These are phyloP conservation scores for Russula griseocarnosa DNA, from an alignment of 768 basidiomycete species.

Conservation along the genomic window DNA sequence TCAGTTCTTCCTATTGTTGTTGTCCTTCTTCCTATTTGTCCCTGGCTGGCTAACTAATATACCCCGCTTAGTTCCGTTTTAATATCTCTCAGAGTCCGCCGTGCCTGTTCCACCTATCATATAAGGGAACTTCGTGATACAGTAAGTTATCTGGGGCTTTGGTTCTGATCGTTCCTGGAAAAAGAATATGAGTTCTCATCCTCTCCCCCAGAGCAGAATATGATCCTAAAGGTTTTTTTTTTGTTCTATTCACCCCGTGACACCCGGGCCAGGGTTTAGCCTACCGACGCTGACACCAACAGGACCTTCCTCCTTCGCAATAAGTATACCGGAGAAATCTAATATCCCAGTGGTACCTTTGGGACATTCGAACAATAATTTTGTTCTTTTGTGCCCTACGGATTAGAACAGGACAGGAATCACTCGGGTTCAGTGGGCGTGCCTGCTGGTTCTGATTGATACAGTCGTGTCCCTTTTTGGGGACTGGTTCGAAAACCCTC, in stretches of 20 bases:
- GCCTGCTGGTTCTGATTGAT: too few species aligned
- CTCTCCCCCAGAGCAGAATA: not conserved
- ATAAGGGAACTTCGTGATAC: constrained; percentile 4
- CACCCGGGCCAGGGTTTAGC: constrained; percentile 28
- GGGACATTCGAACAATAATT: constrained; percentile 31
- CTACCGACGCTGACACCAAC: constrained; percentile 32
- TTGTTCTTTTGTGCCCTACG: too few species aligned
- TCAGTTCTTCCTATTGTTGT: not conserved
- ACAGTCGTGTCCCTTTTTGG: too few species aligned
- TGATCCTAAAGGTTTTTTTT: not conserved
- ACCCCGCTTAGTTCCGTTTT: not conserved
- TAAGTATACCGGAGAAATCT: constrained; percentile 39
- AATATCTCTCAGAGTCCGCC: too few species aligned
- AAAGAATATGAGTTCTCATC: constrained; percentile 19
- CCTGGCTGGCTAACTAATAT: not conserved
- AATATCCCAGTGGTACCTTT: constrained; percentile 30
- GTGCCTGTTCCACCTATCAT: not conserved
- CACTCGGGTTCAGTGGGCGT: too few species aligned
- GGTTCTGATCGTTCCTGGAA: constrained; percentile 18
- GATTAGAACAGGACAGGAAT: too few species aligned
- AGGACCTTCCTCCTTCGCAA: constrained; percentile 35
- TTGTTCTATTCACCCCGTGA: constrained; percentile 37
- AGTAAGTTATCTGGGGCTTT: not conserved
- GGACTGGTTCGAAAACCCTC: too few species aligned
- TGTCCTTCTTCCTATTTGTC: too few species aligned